phyloP scores from a whole-genome alignment of 2,329 filamentous ascomycete genomes.

The Apiospora rasikravindrae region DNA sequence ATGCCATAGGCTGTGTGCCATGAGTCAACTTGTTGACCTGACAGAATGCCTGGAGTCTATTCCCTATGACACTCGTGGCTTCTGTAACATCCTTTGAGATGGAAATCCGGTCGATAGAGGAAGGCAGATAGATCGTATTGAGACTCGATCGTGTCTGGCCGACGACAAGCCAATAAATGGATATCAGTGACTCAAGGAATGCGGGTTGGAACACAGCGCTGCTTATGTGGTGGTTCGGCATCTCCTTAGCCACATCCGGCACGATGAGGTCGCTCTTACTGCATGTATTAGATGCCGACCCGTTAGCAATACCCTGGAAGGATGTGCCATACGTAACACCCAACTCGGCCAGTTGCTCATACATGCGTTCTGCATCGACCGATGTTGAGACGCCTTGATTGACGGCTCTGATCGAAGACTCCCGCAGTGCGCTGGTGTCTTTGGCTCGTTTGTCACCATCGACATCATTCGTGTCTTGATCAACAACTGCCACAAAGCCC shows the following conservation, averaged over 20 bases:
- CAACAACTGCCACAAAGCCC: slow-evolving; percentile 32
- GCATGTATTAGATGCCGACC: slow-evolving; percentile 43
- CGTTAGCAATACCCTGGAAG: slow-evolving; percentile 48
- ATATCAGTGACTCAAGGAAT: slow-evolving; percentile 47
- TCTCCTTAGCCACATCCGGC: slow-evolving; percentile 44
- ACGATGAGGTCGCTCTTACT: slow-evolving; percentile 43
- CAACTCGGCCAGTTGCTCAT: slow-evolving; percentile 39
- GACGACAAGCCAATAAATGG: slow-evolving; percentile 48
- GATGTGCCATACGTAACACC: slow-evolving; percentile 27
- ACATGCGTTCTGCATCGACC: slow-evolving; percentile 46
- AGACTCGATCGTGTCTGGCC: slow-evolving; percentile 36
- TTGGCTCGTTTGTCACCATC: slow-evolving; percentile 26
- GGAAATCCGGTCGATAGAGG: slow-evolving; percentile 45
- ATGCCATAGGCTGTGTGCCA: slow-evolving; percentile 42
- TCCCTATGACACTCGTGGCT: slow-evolving; percentile 35
- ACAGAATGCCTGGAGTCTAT: slow-evolving; percentile 43
- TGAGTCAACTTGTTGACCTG: slow-evolving; percentile 37
- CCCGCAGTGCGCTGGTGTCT: slow-evolving; percentile 23
- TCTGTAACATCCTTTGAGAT: slow-evolving; percentile 40
- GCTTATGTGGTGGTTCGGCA: slow-evolving; percentile 43
- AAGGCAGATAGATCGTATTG: slow-evolving; percentile 49
- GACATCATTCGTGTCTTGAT: slow-evolving; percentile 28
- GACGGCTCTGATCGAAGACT: slow-evolving; percentile 37
- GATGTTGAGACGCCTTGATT: slow-evolving; percentile 34
- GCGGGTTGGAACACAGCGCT: slow-evolving; percentile 44